phyloP scores from a whole-genome alignment of 1,284 basidiomycete species.

The Pascua sp. region DNA sequence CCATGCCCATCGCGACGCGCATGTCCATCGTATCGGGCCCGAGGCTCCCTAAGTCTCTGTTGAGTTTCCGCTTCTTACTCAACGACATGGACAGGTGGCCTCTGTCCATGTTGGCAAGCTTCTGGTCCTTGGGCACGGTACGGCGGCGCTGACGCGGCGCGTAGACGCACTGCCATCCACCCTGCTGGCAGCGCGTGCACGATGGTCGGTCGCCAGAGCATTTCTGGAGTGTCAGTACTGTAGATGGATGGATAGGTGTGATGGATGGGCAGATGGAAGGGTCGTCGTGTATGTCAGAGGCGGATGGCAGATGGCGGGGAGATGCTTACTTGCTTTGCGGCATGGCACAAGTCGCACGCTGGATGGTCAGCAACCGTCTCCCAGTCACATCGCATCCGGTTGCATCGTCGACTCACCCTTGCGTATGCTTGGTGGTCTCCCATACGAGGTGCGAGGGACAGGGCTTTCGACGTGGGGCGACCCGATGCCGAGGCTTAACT shows the following conservation, averaged over 20 bases:
- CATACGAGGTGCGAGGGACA: slow-evolving; percentile 10
- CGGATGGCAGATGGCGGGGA: no score
- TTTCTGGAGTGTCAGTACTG: slow-evolving; percentile 28
- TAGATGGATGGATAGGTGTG: neutral
- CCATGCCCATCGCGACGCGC: slow-evolving; percentile 46
- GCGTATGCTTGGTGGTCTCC: slow-evolving; percentile 42
- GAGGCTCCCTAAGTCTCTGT: slow-evolving; percentile 25
- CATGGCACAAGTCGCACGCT: slow-evolving; percentile 48
- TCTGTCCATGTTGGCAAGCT: slow-evolving; percentile 10
- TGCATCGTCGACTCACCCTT: slow-evolving; percentile 29
- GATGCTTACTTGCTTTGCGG: slow-evolving; percentile 41
- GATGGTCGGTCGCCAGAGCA: slow-evolving; percentile 47
- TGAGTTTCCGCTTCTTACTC: slow-evolving; percentile 44
- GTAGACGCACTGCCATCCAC: slow-evolving; percentile 46
- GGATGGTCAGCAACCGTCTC: slow-evolving; percentile 1
- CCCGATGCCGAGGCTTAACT: slow-evolving; percentile 28
- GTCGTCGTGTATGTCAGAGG: no score
- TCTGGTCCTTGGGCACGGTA: slow-evolving; percentile 45
- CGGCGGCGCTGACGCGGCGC: slow-evolving; percentile 46
- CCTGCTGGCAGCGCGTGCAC: slow-evolving; percentile 45
- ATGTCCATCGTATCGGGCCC: slow-evolving; percentile 37
- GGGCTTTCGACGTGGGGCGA: slow-evolving; percentile 12
- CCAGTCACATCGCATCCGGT: neutral
- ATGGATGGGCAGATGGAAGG: neutral
- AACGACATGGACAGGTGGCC: neutral